phyloP scores from a whole-genome alignment of 331 rosid genomes.

The Rhamnella rubrinervis region DNA sequence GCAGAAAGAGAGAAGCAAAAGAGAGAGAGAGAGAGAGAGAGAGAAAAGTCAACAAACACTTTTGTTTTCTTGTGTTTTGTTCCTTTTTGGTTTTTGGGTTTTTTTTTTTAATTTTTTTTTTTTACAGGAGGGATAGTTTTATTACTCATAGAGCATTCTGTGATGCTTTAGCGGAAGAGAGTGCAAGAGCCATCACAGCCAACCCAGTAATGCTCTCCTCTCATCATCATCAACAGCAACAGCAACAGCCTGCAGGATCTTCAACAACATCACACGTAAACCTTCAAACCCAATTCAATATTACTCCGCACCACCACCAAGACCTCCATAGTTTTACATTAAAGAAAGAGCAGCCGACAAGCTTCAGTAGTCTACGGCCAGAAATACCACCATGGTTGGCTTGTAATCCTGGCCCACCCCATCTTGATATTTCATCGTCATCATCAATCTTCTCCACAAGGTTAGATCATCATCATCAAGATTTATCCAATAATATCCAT shows the following conservation, averaged over 20 bases:
- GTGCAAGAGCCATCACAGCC: slow-evolving; percentile 47
- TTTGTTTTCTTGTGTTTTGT: slow-evolving; percentile 32
- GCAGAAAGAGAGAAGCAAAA: slow-evolving; percentile 6
- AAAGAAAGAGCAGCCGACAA: slow-evolving; percentile 64
- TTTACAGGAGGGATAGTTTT: slow-evolving; percentile 92
- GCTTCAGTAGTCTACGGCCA: slow-evolving; percentile 40
- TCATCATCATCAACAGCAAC: slow-evolving; percentile 5
- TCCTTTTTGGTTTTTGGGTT: not conserved
- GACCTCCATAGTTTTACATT: slow-evolving; percentile 42
- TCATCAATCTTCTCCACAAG: slow-evolving; percentile 37
- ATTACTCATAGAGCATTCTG: slow-evolving; percentile 98
- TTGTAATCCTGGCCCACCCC: slow-evolving; percentile 36
- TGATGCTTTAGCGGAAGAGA: slow-evolving; percentile 92
- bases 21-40: slow-evolving; percentile 12
- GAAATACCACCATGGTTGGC: slow-evolving; percentile 69
- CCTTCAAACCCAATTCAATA: slow-evolving; percentile 36
- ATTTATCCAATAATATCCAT: slow-evolving; percentile 2
- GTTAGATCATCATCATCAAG: slow-evolving; percentile 20
- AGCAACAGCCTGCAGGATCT: not conserved
- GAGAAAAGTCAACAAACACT: slow-evolving; percentile 30
- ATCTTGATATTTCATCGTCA: slow-evolving; percentile 23
- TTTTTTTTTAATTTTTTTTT: not conserved
- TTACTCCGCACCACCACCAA: slow-evolving; percentile 37
- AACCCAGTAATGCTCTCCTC: slow-evolving; percentile 19
- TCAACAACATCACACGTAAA: slow-evolving; percentile 43